Evolutionary conservation across 75 land plant genomes (phyloP).

Genomic region (Pinus taeda): DNA sequence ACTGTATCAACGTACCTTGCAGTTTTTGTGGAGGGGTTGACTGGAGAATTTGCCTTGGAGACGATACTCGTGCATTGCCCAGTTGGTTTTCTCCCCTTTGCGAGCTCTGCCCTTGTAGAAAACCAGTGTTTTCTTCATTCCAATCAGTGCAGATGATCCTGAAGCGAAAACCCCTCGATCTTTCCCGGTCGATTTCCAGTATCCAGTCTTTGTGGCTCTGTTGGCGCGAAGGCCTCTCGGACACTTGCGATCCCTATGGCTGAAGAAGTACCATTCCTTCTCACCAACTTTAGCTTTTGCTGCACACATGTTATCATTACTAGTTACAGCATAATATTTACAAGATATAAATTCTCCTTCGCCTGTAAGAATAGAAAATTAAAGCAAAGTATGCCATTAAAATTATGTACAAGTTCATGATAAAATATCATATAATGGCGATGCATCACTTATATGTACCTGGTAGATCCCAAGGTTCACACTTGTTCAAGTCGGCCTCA

Average conservation of each 20-base stretch:
- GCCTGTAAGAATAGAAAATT: no score
- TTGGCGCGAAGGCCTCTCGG: constrained; percentile 40
- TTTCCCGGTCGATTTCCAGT: constrained; percentile 44
- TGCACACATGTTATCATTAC: no score
- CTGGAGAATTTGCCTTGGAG: constrained; percentile 2
- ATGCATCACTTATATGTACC: constrained; percentile 2
- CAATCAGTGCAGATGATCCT: constrained; percentile 14
- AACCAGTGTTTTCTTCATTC: constrained; percentile 45
- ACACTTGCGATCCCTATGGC: constrained; percentile 25
- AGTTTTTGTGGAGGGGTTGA: constrained; percentile 1
- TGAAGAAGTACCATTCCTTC: no score
- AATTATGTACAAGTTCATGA: no score
- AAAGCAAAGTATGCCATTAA: no score
- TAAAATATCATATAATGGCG: no score
- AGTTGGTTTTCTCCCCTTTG: constrained; percentile 42
- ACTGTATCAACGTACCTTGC: constrained; percentile 13
- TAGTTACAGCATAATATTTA: no score
- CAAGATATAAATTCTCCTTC: no score
- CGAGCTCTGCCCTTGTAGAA: constrained; percentile 54
- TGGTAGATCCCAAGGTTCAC: constrained; percentile 37
- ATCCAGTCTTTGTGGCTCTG: constrained; percentile 37
- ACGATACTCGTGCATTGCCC: constrained; percentile 50
- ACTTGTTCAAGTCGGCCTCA: constrained; percentile 6
- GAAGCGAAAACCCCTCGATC: constrained; percentile 30
- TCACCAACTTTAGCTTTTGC: no score